Percentiles rank a stretch among this genome's conserved stretches.
These are phyloP conservation scores for Brassica hybrid DNA, from an alignment of 441 rosid species.

Conservation along the genomic window DNA sequence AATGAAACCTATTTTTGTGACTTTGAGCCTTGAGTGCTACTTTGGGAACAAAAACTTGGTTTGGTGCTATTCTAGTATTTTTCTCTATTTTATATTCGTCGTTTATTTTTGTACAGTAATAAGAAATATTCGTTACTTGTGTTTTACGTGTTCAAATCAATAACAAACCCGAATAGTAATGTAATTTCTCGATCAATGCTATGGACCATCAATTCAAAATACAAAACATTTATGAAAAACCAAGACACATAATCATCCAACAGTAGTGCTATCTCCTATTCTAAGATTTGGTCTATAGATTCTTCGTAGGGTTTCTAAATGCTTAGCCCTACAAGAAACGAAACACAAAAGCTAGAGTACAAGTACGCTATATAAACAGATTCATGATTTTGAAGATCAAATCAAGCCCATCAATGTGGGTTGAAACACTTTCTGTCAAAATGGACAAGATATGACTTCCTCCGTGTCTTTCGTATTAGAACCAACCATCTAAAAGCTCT, in stretches of 20 bases:
- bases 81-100: neutral
- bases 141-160: slow-evolving; percentile 25
- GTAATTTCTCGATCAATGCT: slow-evolving; percentile 20
- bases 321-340: slow-evolving; percentile 39
- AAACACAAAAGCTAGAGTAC: slow-evolving; percentile 28
- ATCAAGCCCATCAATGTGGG: slow-evolving; percentile 41
- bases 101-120: neutral
- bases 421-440: slow-evolving; percentile 40
- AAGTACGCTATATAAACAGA: slow-evolving; percentile 25
- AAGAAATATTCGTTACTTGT: neutral
- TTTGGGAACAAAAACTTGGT: too few relatives aligned
- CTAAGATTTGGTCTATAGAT: slow-evolving; percentile 34
- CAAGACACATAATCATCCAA: slow-evolving; percentile 19
- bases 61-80: too few relatives aligned
- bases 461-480: slow-evolving; percentile 38
- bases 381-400: slow-evolving; percentile 41
- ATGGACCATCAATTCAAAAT: slow-evolving; percentile 35
- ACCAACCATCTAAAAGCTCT: slow-evolving; percentile 41
- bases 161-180: slow-evolving; percentile 13
- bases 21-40: too few relatives aligned
- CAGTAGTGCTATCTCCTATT: slow-evolving; percentile 20
- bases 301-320: slow-evolving; percentile 35
- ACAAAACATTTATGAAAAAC: too few relatives aligned
- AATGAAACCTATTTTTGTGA: too few relatives aligned
- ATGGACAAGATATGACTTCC: slow-evolving; percentile 40